These are phyloP conservation scores for Aspergillus costaricaensis DNA, from an alignment of 2,329 filamentous ascomycete species.

Conservation along the genomic window DNA sequence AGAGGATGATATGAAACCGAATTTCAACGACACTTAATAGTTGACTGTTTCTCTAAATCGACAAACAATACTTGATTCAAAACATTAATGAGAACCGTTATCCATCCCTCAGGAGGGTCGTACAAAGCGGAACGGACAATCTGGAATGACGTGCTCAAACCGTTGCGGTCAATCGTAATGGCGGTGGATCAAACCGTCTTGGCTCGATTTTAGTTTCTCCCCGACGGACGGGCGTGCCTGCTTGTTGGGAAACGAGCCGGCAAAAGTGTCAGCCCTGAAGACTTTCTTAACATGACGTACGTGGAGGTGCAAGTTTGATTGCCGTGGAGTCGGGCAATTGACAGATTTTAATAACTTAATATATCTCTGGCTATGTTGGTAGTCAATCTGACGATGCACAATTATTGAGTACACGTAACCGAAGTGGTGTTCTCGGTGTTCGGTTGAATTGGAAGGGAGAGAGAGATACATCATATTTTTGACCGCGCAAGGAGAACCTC, in stretches of 20 bases:
- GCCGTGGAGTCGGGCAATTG: neutral
- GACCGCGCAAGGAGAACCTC: conserved; percentile 11
- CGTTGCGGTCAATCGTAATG: conserved; percentile 11
- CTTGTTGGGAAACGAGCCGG: neutral
- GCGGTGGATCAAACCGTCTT: conserved; percentile 9
- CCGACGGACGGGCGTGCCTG: neutral
- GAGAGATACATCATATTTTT: conserved; percentile 13
- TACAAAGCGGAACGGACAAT: neutral
- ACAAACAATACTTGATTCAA: too few relatives aligned
- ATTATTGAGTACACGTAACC: too few relatives aligned
- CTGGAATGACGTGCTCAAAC: conserved; percentile 4
- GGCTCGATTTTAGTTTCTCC: conserved; percentile 8
- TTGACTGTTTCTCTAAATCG: too few relatives aligned
- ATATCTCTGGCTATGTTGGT: neutral
- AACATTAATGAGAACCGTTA: too few relatives aligned
- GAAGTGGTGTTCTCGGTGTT: too few relatives aligned
- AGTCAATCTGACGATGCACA: too few relatives aligned
- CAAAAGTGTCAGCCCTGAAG: neutral
- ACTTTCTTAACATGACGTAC: neutral
- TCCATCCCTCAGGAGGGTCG: neutral
- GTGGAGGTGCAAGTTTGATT: neutral
- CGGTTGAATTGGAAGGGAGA: too few relatives aligned
- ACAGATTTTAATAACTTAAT: neutral
- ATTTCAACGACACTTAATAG: too few relatives aligned
- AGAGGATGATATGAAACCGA: too few relatives aligned